Conservation (phyloP, 2,329 filamentous ascomycete species). For the Hypoxylon sp. region DNA sequence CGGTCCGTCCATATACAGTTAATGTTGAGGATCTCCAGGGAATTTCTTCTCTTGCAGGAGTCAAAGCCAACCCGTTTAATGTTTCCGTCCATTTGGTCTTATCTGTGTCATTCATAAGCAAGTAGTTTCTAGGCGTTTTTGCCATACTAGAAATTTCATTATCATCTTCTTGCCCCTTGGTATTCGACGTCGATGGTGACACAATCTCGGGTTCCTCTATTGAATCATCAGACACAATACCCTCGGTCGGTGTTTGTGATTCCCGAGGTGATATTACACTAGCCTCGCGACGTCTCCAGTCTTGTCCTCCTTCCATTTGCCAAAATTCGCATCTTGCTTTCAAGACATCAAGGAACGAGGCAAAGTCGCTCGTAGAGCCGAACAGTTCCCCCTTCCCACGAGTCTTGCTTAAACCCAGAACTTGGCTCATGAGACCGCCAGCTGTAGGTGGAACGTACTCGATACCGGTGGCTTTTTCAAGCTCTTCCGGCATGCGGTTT, state of each 20-base stretch:
- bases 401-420: constrained; percentile 56
- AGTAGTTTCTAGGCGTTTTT: constrained; percentile 48
- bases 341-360: constrained; percentile 78
- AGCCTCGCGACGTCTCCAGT: constrained; percentile 73
- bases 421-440: constrained; percentile 63
- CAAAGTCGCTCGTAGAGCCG: constrained; percentile 76
- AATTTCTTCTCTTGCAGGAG: constrained; percentile 19
- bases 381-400: constrained; percentile 63
- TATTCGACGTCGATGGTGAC: constrained; percentile 4
- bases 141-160: constrained; percentile 21
- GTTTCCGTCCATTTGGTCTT: constrained; percentile 47
- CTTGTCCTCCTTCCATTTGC: constrained; percentile 81
- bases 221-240: constrained; percentile 11
- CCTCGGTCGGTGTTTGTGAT: constrained; percentile 29
- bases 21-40: constrained; percentile 59
- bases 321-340: constrained; percentile 84
- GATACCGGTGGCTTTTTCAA: constrained; percentile 79
- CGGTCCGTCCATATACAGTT: constrained; percentile 71
- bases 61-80: constrained; percentile 26
- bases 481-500: constrained; percentile 85
- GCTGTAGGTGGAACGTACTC: constrained; percentile 69
- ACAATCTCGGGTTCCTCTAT: neutral
- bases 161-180: constrained; percentile 11
- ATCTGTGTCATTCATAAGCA: constrained; percentile 43
- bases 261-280: constrained; percentile 47